Base-by-base conservation (phyloP, 371 early-diverging fungal species). In the Enteropsectra breve region DNA sequence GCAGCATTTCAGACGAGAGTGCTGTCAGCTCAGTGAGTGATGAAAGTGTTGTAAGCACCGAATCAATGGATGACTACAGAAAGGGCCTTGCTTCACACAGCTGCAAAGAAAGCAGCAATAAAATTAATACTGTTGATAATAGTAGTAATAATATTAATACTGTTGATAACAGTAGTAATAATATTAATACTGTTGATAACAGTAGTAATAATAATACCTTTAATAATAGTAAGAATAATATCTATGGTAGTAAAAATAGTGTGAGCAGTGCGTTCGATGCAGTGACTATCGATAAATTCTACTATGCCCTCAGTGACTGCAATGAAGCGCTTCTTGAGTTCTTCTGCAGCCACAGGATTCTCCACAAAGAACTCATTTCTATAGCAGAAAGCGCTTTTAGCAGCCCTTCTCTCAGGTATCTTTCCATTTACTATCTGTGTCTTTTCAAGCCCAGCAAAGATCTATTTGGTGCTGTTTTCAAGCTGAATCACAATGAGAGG, bases 341-440 rank as follows among this genome's bases (percentile, higher is more conserved):
- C 45, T 56, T 33, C 57, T 11, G 6, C 21, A 23, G 26, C 6
- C 36, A 18, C 6, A 56, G 36, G 6, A 8, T 40, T n/a, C 8
- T 11, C 46, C 8, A 6, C 33, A 56, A 33, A 6, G 36, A 56
- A 21, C 34, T 56, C 43, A 8, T 56, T 18, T 6, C 6, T 6
- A 33, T 40, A 8, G 18, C 38, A 11, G 21, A 49, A 49, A 29
- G 6, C 34, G 21, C 6, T 49, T 6, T 40, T n/a, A 21, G 21
- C 21, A 40, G 18, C 18, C 45, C 34, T 43, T 49, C 26, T 18
- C 15, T 59, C 32, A 11, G 26, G 5, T 59, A 28, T 59, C 5
- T 48, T 47, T 4, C 60, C 28, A 15, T 59, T 11, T 47, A 59
- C 23, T 59, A 59, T 49, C 60, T 59, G 6, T 59, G 54, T 11